Percentiles rank a stretch among this genome's conserved stretches.
phyloP scores from a whole-genome alignment of 176 grass and related monocot genomes.

The Typha latifolia region DNA sequence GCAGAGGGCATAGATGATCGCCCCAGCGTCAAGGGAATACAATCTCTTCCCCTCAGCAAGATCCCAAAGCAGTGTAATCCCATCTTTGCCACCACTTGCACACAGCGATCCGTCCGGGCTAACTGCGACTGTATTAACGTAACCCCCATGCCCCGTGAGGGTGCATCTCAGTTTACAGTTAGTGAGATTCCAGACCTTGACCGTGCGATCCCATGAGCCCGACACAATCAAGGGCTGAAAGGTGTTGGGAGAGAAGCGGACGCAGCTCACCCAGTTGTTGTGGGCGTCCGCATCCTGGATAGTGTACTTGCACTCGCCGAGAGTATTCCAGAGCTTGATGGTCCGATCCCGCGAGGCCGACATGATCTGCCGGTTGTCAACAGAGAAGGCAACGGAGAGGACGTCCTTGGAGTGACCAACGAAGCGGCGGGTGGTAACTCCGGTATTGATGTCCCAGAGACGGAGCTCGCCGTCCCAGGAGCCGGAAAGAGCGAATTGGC shows the following conservation, averaged over 20 bases:
- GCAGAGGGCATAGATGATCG: conserved; percentile 62
- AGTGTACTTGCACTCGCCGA: conserved; percentile 80
- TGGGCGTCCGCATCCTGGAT: conserved; percentile 53
- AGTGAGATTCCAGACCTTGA: conserved; percentile 68
- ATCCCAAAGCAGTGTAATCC: conserved; percentile 37
- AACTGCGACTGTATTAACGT: conserved; percentile 51
- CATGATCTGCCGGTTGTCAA: conserved; percentile 78
- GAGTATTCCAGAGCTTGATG: conserved; percentile 88
- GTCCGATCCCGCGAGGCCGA: conserved; percentile 68
- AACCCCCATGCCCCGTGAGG: conserved; percentile 35
- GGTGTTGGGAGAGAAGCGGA: conserved; percentile 44
- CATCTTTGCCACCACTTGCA: conserved; percentile 58
- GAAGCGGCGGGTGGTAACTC: conserved; percentile 49
- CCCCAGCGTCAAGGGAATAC: conserved; percentile 39
- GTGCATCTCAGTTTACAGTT: conserved; percentile 55
- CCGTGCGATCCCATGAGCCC: conserved; percentile 49
- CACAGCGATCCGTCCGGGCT: conserved; percentile 52
- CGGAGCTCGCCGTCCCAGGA: conserved; percentile 80
- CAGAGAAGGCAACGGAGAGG: conserved; percentile 75
- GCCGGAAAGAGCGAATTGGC: conserved; percentile 64
- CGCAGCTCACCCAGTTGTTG: conserved; percentile 52
- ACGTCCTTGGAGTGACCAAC: conserved; percentile 63
- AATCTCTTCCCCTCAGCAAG: conserved; percentile 35
- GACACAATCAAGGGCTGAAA: conserved; percentile 40
- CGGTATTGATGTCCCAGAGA: conserved; percentile 61